These are phyloP conservation scores for Fusarium proliferatum DNA, from an alignment of 2,329 filamentous ascomycete genomes.

Conservation along the genomic window DNA sequence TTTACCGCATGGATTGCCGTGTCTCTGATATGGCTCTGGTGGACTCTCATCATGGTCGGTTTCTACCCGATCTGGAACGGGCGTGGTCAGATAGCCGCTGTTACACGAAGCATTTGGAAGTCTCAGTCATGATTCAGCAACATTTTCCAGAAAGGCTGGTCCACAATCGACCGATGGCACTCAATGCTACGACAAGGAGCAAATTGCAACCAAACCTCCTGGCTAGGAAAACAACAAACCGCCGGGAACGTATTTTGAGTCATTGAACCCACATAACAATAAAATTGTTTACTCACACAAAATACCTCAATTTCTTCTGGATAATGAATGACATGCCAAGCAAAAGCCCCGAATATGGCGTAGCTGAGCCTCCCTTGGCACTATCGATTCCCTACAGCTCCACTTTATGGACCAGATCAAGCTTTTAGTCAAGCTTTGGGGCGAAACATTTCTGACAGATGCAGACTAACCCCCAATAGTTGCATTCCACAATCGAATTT, in stretches of 20 bases:
- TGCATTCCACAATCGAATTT: neutral
- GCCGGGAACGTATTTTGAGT: neutral
- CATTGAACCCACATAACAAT: neutral
- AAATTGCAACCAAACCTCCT: neutral
- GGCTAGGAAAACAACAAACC: neutral
- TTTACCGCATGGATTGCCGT: neutral
- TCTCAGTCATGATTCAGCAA: neutral
- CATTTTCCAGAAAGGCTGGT: neutral
- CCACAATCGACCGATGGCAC: neutral
- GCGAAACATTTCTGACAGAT: neutral
- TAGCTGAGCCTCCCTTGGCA: neutral
- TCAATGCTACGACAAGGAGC: neutral
- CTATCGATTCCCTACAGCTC: neutral
- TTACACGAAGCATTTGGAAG: neutral
- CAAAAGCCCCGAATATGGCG: neutral
- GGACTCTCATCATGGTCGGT: neutral
- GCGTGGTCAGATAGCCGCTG: neutral
- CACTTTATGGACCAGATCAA: neutral
- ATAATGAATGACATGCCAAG: neutral
- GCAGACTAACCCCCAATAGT: neutral
- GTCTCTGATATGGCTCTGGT: constrained; percentile 3
- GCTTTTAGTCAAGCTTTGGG: neutral
- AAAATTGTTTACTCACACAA: neutral
- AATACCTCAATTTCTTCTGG: neutral
- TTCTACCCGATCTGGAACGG: neutral